These are phyloP conservation scores for Linnemannia schmuckeri DNA, from an alignment of 192 early-diverging fungal species.

Conservation along the genomic window DNA sequence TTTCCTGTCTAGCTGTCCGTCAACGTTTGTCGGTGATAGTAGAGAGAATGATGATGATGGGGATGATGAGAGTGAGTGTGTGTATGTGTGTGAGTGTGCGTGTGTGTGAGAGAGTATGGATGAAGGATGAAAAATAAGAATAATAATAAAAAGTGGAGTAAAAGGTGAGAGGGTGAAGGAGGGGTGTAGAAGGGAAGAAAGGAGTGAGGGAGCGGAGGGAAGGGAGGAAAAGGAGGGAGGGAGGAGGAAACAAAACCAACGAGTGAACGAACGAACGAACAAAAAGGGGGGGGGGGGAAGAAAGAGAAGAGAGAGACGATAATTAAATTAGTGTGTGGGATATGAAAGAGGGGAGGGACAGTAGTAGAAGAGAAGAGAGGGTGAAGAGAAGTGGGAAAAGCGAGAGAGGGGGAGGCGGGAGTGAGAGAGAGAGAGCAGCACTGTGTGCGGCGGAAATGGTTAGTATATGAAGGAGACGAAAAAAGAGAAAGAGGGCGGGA, in stretches of 20 bases:
- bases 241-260: background rate
- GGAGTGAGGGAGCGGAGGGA: background rate
- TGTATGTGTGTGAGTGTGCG: background rate
- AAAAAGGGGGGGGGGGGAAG: background rate
- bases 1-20: too few species aligned
- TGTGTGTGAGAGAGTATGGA: background rate
- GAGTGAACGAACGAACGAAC: background rate
- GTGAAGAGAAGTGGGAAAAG: background rate
- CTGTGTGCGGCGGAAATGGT: too few species aligned
- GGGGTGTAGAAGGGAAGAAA: background rate
- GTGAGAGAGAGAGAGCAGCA: background rate
- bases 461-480: too few species aligned
- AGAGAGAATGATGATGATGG: background rate
- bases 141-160: background rate
- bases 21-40: too few species aligned
- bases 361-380: background rate
- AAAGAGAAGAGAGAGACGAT: background rate
- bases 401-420: background rate
- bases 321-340: background rate
- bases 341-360: background rate
- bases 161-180: background rate
- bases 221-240: background rate
- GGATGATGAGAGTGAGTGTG: background rate
- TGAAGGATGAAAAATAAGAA: background rate
- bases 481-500: too few species aligned